Conservation (phyloP, 2,329 filamentous ascomycete species). For the Chaetothyriales sp. region DNA sequence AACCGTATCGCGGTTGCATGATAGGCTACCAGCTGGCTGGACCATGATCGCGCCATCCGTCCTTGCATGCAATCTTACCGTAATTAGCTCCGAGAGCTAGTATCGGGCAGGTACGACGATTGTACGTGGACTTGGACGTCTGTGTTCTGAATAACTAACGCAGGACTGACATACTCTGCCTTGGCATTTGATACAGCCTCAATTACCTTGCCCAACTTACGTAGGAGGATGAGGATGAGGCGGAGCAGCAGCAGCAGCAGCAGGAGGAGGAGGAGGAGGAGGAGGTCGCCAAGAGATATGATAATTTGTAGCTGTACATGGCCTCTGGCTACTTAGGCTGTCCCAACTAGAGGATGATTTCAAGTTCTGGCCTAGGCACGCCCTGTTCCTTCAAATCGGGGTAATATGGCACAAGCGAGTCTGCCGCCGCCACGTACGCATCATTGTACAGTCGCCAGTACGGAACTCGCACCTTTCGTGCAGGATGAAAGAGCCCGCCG, state of each 20-base stretch:
- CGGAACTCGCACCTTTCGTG: conserved; percentile 80
- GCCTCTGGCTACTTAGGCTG: not conserved
- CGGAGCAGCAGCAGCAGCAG: no score
- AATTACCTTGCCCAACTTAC: no score
- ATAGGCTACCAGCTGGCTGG: not conserved
- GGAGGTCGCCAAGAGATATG: no score
- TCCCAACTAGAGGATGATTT: conserved; percentile 49
- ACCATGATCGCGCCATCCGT: not conserved
- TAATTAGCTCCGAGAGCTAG: not conserved
- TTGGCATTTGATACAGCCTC: no score
- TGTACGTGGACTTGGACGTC: no score
- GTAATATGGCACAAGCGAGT: conserved; percentile 94
- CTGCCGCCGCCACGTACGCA: conserved; percentile 83
- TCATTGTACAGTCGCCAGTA: conserved; percentile 98
- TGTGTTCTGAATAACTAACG: no score
- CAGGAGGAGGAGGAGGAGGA: no score
- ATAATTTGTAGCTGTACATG: not conserved
- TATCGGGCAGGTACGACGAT: not conserved
- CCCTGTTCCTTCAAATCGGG: conserved; percentile 72
- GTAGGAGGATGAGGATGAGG: no score
- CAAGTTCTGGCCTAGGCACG: conserved; percentile 64
- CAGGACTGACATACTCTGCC: no score
- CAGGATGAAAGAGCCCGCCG: conserved; percentile 94
- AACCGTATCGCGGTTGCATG: not conserved
- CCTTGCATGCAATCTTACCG: not conserved